Evolutionary conservation across 495 filamentous ascomycete species (phyloP).

Genomic region (Paragyromitra xinjiangensis): DNA sequence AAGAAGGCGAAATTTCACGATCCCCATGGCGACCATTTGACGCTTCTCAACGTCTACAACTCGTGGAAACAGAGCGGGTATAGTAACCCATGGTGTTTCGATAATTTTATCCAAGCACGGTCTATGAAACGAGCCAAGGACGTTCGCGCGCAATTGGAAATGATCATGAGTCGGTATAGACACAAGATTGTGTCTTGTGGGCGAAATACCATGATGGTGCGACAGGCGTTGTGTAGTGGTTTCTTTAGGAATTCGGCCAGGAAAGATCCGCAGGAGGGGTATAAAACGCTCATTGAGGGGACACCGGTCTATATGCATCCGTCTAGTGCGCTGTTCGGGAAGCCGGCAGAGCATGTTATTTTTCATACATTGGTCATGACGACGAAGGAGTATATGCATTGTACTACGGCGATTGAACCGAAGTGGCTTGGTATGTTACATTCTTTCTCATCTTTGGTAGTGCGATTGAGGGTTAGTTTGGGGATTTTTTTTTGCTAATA

Average conservation of each 20-base stretch:
- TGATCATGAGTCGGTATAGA: conserved; percentile 89
- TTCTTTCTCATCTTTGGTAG: background rate
- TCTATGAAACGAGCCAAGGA: conserved; percentile 88
- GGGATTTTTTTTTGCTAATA: conserved; percentile 23
- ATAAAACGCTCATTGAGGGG: conserved; percentile 94
- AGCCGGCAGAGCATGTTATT: conserved; percentile 93
- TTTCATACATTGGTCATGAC: conserved; percentile 90
- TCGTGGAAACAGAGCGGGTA: conserved; percentile 85
- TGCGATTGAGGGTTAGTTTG: background rate
- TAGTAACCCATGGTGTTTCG: conserved; percentile 90
- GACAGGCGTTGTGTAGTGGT: conserved; percentile 89
- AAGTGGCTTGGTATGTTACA: conserved; percentile 71
- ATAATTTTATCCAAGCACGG: conserved; percentile 96
- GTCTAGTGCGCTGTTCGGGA: conserved; percentile 87
- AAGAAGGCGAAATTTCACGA: conserved; percentile 99
- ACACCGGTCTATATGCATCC: conserved; percentile 96
- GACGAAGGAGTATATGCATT: conserved; percentile 97
- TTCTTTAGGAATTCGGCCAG: conserved; percentile 96
- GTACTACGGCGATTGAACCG: conserved; percentile 87
- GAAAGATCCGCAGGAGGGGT: conserved; percentile 95
- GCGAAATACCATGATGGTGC: conserved; percentile 82
- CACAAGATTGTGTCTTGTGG: conserved; percentile 84
- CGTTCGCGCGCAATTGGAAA: conserved; percentile 87
- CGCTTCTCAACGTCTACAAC: conserved; percentile 95
- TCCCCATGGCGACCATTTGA: conserved; percentile 91